These are phyloP conservation scores for Emmonsiellopsis sp. DNA, from an alignment of 2,329 filamentous ascomycete genomes.

Conservation along the genomic window DNA sequence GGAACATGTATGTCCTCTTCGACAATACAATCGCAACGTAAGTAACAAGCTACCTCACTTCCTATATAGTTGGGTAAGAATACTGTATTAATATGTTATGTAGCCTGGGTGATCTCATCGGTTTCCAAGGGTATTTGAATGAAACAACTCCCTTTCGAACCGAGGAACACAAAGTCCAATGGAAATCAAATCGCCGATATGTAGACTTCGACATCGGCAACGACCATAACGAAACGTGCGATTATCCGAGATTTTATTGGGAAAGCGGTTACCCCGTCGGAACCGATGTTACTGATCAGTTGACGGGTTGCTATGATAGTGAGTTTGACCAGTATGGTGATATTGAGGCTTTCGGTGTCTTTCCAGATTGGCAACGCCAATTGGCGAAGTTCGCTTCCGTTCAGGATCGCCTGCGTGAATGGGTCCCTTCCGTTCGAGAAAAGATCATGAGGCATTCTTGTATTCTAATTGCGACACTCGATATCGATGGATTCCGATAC, in stretches of 20 bases:
- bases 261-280: slow-evolving; percentile 46
- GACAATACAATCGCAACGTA: slow-evolving; percentile 58
- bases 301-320: slow-evolving; percentile 51
- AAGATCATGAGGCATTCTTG: slow-evolving; percentile 54
- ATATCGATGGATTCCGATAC: slow-evolving; percentile 58
- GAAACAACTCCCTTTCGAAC: slow-evolving; percentile 45
- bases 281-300: slow-evolving; percentile 35
- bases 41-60: slow-evolving; percentile 16
- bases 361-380: slow-evolving; percentile 54
- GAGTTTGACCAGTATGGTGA: slow-evolving; percentile 59
- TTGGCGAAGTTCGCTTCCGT: slow-evolving; percentile 58
- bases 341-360: slow-evolving; percentile 54
- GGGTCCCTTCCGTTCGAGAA: slow-evolving; percentile 48
- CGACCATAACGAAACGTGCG: slow-evolving; percentile 43
- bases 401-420: slow-evolving; percentile 57
- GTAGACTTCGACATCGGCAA: slow-evolving; percentile 50
- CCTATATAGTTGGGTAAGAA: not conserved
- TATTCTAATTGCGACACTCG: slow-evolving; percentile 52
- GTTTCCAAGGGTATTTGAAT: slow-evolving; percentile 53
- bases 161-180: slow-evolving; percentile 48
- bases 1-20: slow-evolving; percentile 56
- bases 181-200: slow-evolving; percentile 47
- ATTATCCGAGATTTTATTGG: slow-evolving; percentile 54
- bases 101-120: slow-evolving; percentile 52
- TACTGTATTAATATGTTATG: slow-evolving; percentile 7